Conservation (phyloP, 208 protist genomes). For the Leishmania tarentolae region DNA sequence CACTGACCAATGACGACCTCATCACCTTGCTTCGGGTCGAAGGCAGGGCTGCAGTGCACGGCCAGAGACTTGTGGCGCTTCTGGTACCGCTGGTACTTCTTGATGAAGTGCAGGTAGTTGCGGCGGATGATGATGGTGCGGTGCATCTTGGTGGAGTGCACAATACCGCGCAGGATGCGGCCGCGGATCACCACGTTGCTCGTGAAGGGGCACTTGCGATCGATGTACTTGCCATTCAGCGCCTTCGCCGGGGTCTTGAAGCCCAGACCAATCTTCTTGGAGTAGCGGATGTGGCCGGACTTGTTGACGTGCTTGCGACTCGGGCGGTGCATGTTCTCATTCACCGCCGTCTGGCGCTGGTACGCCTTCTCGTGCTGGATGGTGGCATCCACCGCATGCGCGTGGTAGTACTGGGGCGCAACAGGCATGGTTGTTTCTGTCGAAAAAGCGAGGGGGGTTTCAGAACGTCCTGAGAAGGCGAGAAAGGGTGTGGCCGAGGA, state of each 20-base stretch:
- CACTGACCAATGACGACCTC: conserved; percentile 99
- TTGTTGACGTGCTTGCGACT: conserved; percentile 56
- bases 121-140: conserved; percentile 98
- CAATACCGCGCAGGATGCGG: conserved; percentile 98
- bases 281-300: conserved; percentile 93
- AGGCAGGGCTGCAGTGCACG: conserved; percentile 98
- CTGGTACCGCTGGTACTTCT: conserved; percentile 99
- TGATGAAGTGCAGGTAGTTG: conserved; percentile 99
- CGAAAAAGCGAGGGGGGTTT: not conserved
- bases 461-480: conserved; percentile 15
- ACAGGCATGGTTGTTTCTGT: conserved; percentile 34
- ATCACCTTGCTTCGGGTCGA: conserved; percentile 98
- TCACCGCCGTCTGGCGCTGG: conserved; percentile 92
- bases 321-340: conserved; percentile 87
- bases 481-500: not conserved
- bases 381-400: conserved; percentile 77
- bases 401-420: conserved; percentile 67
- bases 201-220: conserved; percentile 99
- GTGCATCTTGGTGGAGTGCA: conserved; percentile 99
- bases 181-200: conserved; percentile 99
- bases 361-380: conserved; percentile 93
- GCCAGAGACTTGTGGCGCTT: conserved; percentile 99
- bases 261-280: conserved; percentile 94
- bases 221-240: conserved; percentile 99
- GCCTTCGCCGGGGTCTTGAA: conserved; percentile 99